Base-by-base conservation (phyloP, 495 filamentous ascomycete species). In the Extremus antarcticus region DNA sequence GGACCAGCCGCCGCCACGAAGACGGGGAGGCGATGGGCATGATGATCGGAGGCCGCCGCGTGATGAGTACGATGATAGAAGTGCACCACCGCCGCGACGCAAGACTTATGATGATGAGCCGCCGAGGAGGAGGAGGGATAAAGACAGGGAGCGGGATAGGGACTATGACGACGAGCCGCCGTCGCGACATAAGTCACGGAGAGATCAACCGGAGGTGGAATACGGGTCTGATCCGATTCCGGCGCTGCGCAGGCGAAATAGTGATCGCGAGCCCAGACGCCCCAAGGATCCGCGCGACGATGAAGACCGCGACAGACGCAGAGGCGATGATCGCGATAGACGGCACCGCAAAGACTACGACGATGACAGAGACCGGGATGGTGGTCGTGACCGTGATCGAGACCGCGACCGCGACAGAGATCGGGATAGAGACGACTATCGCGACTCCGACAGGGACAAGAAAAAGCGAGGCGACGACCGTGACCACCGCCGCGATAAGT, bases 181-280 rank as follows among this genome's bases (percentile, higher is more conserved):
- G 8, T 43, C 52, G 19, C 60, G 53, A 15, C 38, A 40, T 16
- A 43, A 38, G 39, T n/a, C n/a, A n/a, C 47, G 57, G 23, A 51
- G 48, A 21, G 53, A 29, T 2, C 50, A 45, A 9, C n/a, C 11
- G 32, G 43, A 21, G n/a, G 52, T 60, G 17, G 58, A 61, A 39
- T 61, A 61, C 22, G 58, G 58, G 10, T 57, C 54, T 7, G 58
- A 53, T n/a, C 58, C 58, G 2, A 45, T 60, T 32, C 50, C 49
- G 22, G 55, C 49, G 9, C 8, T 50, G 3, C 9, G 47, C 10
- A 51, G 52, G 21, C 23, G 47, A 39, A 59, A 56, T 35, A 55
- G 3, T 29, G 43, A 20, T 19, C 20, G 0, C 7, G 16, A 45
- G 41, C 41, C 41, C 15, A n/a, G 41, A 45, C 41, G 41, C 16